Base-by-base conservation (phyloP, 192 early-diverging fungal genomes). In the Coemansia sp. region DNA sequence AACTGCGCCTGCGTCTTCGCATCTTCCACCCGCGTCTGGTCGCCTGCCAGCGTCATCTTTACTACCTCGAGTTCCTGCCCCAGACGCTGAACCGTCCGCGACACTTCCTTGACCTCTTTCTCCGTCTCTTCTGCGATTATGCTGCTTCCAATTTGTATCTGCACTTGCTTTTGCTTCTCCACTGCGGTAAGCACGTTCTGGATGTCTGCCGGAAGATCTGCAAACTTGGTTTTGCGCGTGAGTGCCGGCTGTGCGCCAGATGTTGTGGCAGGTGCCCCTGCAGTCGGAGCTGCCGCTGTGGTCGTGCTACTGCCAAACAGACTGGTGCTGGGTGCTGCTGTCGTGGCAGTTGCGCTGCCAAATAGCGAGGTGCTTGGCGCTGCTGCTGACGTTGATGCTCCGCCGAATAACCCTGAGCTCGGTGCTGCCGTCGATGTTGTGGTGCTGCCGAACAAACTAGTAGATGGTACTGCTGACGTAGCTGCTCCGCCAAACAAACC, bases 141-240 rank as follows among this genome's bases (percentile, higher is more conserved):
- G 59, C 62, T 68, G 58, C 53, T 66, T 55, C 69, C 75, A 19
- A 77, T 78, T 23, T 78, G 75, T 11, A 78, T 49, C 62, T 78
- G 75, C 51, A 69, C 75, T 50, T 72, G 69, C 62, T 78, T 78
- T 19, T 72, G 62, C 53, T 47, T 61, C 62, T 78, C 75, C 6
- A 78, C 68, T 2, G 57, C 50, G n/a, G 27, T 54, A n/a, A 78
- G 69, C 37, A 62, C 38, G 59, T 65, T 57, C 18, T 69, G 75
- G 7, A 78, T 39, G 32, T 57, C 54, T 18, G 19, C n/a, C 1
- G 75, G 69, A 26, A 78, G 41, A 38, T 72, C 75, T n/a, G 71
- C 69, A 48, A 69, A 78, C 69, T 65, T 64, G 10, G 75, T 72
- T 27, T 78, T 78, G 43, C 69, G 56, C 54, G 69, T 78, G 23